Percentiles rank a stretch among this genome's conserved stretches.
Conservation (phyloP, 352 stramenopile genomes). For the Phytophthora aleatoria region DNA sequence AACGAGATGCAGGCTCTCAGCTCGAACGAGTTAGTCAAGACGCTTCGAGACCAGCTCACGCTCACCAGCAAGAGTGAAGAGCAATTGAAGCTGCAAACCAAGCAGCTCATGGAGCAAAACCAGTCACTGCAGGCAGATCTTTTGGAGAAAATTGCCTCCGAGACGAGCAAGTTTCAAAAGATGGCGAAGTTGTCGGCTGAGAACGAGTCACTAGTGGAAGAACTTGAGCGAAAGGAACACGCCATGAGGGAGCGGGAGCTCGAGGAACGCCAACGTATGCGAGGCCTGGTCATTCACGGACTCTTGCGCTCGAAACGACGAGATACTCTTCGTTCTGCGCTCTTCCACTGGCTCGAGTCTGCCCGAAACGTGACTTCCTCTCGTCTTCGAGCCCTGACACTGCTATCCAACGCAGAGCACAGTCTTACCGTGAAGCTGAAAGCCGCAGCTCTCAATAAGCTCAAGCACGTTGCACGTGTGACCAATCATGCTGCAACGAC, state of each 20-base stretch:
- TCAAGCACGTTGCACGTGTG: slow-evolving; percentile 16
- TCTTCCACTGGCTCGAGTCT: slow-evolving; percentile 33
- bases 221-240: slow-evolving; percentile 52
- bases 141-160: slow-evolving; percentile 67
- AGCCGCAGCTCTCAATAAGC: slow-evolving; percentile 29
- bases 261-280: slow-evolving; percentile 31
- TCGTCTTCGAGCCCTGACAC: slow-evolving; percentile 18
- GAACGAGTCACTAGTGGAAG: slow-evolving; percentile 59
- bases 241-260: slow-evolving; percentile 36
- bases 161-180: slow-evolving; percentile 70
- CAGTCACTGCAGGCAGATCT: slow-evolving; percentile 67
- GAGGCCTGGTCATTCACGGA: slow-evolving; percentile 31
- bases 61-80: slow-evolving; percentile 65
- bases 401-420: slow-evolving; percentile 21
- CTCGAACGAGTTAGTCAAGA: slow-evolving; percentile 58
- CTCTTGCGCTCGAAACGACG: slow-evolving; percentile 46
- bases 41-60: slow-evolving; percentile 53
- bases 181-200: slow-evolving; percentile 66
- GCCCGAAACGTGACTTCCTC: slow-evolving; percentile 21
- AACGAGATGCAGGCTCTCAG: slow-evolving; percentile 63
- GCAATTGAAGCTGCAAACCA: slow-evolving; percentile 71
- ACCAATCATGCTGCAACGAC: slow-evolving; percentile 4
- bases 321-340: slow-evolving; percentile 24
- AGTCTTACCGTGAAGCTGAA: slow-evolving; percentile 25
- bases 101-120: slow-evolving; percentile 75